phyloP scores from a whole-genome alignment of 2,329 filamentous ascomycete species.

The Aspergillus hiratsukae region DNA sequence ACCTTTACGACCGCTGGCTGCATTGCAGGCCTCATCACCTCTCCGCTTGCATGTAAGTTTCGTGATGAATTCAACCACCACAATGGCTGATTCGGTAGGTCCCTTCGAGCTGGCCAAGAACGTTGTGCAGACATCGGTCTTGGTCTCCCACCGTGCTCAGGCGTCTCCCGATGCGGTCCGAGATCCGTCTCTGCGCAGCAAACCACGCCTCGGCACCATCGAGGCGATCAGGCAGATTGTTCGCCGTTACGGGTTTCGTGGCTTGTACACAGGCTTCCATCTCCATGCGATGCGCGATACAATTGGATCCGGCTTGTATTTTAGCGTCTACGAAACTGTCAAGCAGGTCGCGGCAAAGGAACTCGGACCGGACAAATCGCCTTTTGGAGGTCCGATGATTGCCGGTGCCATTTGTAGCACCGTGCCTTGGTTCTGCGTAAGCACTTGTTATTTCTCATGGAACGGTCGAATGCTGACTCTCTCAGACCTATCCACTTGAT shows the following conservation, averaged over 20 bases:
- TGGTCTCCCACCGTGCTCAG: slow-evolving; percentile 40
- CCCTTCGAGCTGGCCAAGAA: slow-evolving; percentile 48
- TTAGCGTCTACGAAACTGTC: slow-evolving; percentile 45
- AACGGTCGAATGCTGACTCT: slow-evolving; percentile 1
- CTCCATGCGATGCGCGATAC: slow-evolving; percentile 44
- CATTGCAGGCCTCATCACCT: slow-evolving; percentile 38
- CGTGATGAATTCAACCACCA: not conserved
- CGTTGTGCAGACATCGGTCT: slow-evolving; percentile 46
- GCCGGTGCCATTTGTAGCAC: slow-evolving; percentile 45
- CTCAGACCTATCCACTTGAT: slow-evolving; percentile 45
- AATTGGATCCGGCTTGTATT: slow-evolving; percentile 44
- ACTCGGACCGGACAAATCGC: slow-evolving; percentile 39
- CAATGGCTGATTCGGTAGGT: slow-evolving; percentile 23
- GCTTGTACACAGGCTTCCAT: slow-evolving; percentile 44
- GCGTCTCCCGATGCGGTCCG: slow-evolving; percentile 32
- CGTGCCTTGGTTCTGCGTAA: slow-evolving; percentile 45
- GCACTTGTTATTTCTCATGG: slow-evolving; percentile 5
- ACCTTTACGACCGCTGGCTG: slow-evolving; percentile 42
- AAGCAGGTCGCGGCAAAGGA: slow-evolving; percentile 44
- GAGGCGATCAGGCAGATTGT: slow-evolving; percentile 42
- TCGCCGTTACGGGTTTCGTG: slow-evolving; percentile 39
- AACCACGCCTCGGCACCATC: slow-evolving; percentile 40
- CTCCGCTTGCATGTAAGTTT: slow-evolving; percentile 42
- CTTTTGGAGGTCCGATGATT: slow-evolving; percentile 41
- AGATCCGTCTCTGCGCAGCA: slow-evolving; percentile 31